Percentiles rank a stretch among this genome's conserved stretches.
Evolutionary conservation across 2,329 filamentous ascomycete genomes (phyloP).

Genomic region (Trichoderma atrobrunneum): DNA sequence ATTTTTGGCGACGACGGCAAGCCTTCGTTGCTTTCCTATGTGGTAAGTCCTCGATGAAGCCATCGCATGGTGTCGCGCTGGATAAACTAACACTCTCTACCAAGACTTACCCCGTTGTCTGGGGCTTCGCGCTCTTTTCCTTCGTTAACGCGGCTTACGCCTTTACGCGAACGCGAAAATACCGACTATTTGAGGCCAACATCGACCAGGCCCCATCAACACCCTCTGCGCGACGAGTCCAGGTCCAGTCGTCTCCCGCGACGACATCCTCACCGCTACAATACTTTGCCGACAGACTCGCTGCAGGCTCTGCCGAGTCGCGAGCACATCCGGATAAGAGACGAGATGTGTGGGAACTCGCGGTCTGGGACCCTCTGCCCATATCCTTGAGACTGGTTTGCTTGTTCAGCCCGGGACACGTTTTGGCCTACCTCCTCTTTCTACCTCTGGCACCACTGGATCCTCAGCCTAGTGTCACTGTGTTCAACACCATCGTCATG

Average conservation of each 20-base stretch:
- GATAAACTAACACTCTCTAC: neutral
- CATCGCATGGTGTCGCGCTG: slow-evolving; percentile 18
- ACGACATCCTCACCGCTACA: slow-evolving; percentile 71
- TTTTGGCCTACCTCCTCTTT: slow-evolving; percentile 86
- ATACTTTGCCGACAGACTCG: slow-evolving; percentile 66
- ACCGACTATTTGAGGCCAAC: slow-evolving; percentile 84
- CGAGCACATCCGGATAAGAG: slow-evolving; percentile 78
- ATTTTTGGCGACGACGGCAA: slow-evolving; percentile 73
- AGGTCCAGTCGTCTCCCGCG: slow-evolving; percentile 78
- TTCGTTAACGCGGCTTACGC: slow-evolving; percentile 76
- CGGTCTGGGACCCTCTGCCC: slow-evolving; percentile 89
- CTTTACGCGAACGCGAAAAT: slow-evolving; percentile 76
- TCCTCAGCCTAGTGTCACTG: slow-evolving; percentile 77
- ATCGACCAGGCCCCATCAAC: slow-evolving; percentile 75
- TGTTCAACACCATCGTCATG: slow-evolving; percentile 78
- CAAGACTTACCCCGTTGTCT: slow-evolving; percentile 69
- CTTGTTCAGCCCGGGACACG: slow-evolving; percentile 88
- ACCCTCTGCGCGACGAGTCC: slow-evolving; percentile 82
- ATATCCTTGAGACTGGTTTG: slow-evolving; percentile 80
- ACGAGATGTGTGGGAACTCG: slow-evolving; percentile 90
- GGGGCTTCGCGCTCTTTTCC: slow-evolving; percentile 65
- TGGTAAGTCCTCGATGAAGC: slow-evolving; percentile 42
- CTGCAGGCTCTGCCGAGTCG: slow-evolving; percentile 69
- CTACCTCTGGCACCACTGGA: slow-evolving; percentile 75
- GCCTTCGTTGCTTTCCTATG: slow-evolving; percentile 61